Evolutionary conservation across 306 rosid genomes (phyloP).

Genomic region (Potentilla sterilis): DNA sequence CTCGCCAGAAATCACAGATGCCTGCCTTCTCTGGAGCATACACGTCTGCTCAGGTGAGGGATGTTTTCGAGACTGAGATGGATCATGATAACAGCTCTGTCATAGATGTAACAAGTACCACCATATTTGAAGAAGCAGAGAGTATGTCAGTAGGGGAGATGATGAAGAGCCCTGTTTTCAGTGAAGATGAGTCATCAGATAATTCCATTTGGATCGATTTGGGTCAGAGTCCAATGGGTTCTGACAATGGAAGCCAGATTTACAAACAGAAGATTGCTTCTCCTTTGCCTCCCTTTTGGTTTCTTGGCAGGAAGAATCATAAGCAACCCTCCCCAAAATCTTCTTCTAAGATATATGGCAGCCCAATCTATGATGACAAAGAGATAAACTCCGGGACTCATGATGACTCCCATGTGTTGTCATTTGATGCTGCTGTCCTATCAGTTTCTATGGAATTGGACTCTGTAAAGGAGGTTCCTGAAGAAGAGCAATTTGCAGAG

Average conservation of each 20-base stretch:
- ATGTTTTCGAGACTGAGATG: constrained; percentile 89
- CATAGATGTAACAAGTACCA: constrained; percentile 95
- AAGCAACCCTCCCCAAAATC: constrained; percentile 62
- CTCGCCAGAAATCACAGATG: constrained; percentile 61
- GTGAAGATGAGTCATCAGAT: constrained; percentile 93
- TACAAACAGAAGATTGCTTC: constrained; percentile 67
- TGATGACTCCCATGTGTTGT: constrained; percentile 62
- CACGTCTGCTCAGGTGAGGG: constrained; percentile 89
- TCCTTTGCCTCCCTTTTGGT: constrained; percentile 80
- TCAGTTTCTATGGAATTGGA: constrained; percentile 83
- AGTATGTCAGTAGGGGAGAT: constrained; percentile 87
- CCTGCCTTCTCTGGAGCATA: constrained; percentile 95
- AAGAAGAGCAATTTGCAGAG: constrained; percentile 52
- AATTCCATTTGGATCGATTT: constrained; percentile 92
- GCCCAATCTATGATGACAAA: constrained; percentile 77
- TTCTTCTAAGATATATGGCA: constrained; percentile 64
- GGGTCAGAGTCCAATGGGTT: constrained; percentile 94
- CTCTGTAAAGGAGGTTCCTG: constrained; percentile 67
- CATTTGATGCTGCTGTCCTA: constrained; percentile 84
- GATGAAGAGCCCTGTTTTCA: constrained; percentile 96
- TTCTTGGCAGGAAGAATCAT: constrained; percentile 56
- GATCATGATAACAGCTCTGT: constrained; percentile 86
- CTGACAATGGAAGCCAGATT: constrained; percentile 53
- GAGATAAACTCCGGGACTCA: constrained; percentile 40
- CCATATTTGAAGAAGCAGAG: constrained; percentile 89